Conservation (phyloP, 192 early-diverging fungal species). For the Umbelopsis sp. region DNA sequence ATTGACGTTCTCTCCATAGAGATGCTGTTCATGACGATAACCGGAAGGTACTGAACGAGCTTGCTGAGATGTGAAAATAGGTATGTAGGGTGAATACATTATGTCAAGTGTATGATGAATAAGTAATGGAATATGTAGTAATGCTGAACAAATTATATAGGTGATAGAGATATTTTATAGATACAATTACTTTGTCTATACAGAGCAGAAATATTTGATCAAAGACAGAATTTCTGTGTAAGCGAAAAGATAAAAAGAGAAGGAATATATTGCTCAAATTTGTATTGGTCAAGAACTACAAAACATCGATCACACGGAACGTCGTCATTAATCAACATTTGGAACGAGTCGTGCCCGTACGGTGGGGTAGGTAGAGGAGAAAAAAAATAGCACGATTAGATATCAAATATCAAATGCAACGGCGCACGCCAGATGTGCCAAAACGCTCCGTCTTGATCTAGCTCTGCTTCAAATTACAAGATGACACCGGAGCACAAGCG, state of each 20-base stretch:
- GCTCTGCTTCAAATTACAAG: conserved; percentile 6
- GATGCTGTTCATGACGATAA: conserved; percentile 12
- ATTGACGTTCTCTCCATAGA: conserved; percentile 1
- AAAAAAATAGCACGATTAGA: background rate
- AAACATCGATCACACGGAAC: background rate
- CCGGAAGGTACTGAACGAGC: background rate
- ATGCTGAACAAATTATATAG: no score
- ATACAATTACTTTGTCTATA: background rate
- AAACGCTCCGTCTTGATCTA: background rate
- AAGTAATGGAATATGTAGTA: background rate
- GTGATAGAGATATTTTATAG: no score
- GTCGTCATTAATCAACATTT: conserved; percentile 18
- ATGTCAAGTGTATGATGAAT: background rate
- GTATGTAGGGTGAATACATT: conserved; percentile 16
- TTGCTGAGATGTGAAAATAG: conserved; percentile 11
- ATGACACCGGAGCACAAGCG: background rate
- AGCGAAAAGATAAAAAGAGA: background rate
- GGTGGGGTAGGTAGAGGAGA: conserved; percentile 15
- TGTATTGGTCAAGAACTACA: background rate
- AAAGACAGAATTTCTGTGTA: conserved; percentile 1
- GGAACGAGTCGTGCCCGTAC: background rate
- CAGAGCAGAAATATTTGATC: background rate
- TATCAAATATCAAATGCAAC: conserved; percentile 20
- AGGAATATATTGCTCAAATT: background rate
- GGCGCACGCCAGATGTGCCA: background rate